Conservation (phyloP, 495 filamentous ascomycete genomes). For the Aspergillus affinis region DNA sequence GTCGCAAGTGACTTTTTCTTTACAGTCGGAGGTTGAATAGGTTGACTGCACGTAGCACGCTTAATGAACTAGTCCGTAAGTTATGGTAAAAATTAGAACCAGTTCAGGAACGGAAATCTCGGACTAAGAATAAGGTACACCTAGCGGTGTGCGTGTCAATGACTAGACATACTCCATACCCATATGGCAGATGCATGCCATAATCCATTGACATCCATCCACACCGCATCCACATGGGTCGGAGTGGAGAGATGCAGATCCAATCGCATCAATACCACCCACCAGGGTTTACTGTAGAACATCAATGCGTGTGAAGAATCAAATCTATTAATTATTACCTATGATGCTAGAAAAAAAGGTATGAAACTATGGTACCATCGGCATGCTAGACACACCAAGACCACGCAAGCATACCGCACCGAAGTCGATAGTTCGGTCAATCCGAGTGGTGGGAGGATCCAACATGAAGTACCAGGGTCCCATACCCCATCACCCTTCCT, state of each 20-base stretch:
- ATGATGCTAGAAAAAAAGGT: conserved; percentile 10
- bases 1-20: no score
- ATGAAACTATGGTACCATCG: background rate
- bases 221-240: background rate
- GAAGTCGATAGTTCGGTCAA: conserved; percentile 17
- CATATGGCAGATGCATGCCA: background rate
- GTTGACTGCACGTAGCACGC: no score
- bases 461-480: conserved; percentile 14
- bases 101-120: no score
- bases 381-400: background rate
- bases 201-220: background rate
- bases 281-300: background rate
- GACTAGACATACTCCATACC: background rate
- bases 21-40: no score
- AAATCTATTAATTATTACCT: conserved; percentile 17
- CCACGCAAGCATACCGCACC: conserved; percentile 2
- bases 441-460: conserved; percentile 19
- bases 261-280: background rate
- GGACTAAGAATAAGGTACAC: background rate
- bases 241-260: background rate
- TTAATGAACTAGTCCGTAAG: no score
- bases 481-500: conserved; percentile 30
- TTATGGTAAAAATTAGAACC: no score
- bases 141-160: background rate
- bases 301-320: background rate